Base-by-base conservation (phyloP, 805 yeast species). In the Yueomyces sinensis region DNA sequence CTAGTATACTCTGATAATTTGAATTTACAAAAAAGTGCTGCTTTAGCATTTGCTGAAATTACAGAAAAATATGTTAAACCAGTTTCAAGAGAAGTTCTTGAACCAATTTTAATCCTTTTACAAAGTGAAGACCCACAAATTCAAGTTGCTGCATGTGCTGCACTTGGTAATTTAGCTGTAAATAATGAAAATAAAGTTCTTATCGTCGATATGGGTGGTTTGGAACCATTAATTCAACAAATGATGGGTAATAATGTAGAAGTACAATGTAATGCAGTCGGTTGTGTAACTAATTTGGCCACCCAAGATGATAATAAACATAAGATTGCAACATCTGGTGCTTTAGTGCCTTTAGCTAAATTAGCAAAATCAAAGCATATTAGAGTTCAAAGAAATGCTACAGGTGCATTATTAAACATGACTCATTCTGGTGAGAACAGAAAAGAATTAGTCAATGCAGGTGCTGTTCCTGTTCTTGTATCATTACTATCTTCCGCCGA, bases 231-330 rank as follows among this genome's bases (percentile, higher is more conserved):
- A 31, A 91, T 91, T 48, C 78, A 93, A 58, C 98, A 91, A 62
- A 91, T 91, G 99, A 80, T 84, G 80, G 80, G 94, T 29, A 74
- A 91, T 36, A 91, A 91, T 52, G 94, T 91, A 38, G 99, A 91
- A 59, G 97, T 91, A 28, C 98, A 91, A 62, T 91, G 99, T 60
- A 91, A 91, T 55, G 98, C 99, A 3, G 98, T 91, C 37, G 99
- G 99, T 14, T 91, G 98, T 58, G 87, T 91, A 52, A 91, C 99
- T 27, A 91, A 91, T 55, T 72, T 91, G 58, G 98, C 98, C 6
- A 91, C 98, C 5, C 95, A 83, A 61, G 99, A 91, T 59, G 95
- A 84, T 50, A 91, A 91, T 62, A 91, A 91, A 59, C 77, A 91
- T 35, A 86, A 84, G 56, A 91, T 91, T 49, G 99, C 99, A 16